Base-by-base conservation (phyloP, 2,329 filamentous ascomycete genomes). In the Trichoderma koningii region DNA sequence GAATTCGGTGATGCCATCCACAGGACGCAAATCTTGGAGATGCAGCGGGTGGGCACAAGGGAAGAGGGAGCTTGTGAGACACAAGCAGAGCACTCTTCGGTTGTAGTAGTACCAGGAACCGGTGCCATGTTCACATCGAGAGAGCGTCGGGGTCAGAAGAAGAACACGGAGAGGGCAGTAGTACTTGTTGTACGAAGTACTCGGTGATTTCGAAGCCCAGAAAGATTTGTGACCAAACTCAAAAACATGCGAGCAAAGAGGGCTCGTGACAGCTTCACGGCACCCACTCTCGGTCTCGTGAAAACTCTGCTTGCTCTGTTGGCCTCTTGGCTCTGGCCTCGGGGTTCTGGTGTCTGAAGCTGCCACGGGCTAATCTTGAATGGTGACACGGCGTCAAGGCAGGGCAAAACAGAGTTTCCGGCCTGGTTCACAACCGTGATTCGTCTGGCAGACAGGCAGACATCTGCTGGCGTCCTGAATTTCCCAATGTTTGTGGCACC, bases 91-190 rank as follows among this genome's bases (percentile, higher is more conserved):
- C 38, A 23, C 12, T 45, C 19, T 5, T 21, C 12, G 47, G 28
- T 12, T 4, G 34, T 19, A 30, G 42, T 52, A 30, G 41, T 53
- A 30, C 19, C 17, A 9, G 14, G 44, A 28, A 51, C 62, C 64
- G 65, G 65, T 64, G 61, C 65, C 65, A 66, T 47, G 65, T 56
- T 45, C 30, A 47, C 34, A 17, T 14, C n/a, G 5, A 10, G 15
- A 34, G 50, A 38, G 34, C 19, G 15, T 47, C 38, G 6, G 30
- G 41, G 3, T 38, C 7, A 19, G 17, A 19, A 55, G 23, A 19
- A 55, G 21, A 23, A 34, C 34, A 14, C 5, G 34, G n/a, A 48
- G 42, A 59, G 52, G 42, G 56, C 63, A 47, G 63, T 56, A 55
- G 63, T 38, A 38, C 34, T 38, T 38, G 34, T 38, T 38, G 34